Evolutionary conservation across 1,284 basidiomycete genomes (phyloP).

Genomic region (Tremellales sp.): DNA sequence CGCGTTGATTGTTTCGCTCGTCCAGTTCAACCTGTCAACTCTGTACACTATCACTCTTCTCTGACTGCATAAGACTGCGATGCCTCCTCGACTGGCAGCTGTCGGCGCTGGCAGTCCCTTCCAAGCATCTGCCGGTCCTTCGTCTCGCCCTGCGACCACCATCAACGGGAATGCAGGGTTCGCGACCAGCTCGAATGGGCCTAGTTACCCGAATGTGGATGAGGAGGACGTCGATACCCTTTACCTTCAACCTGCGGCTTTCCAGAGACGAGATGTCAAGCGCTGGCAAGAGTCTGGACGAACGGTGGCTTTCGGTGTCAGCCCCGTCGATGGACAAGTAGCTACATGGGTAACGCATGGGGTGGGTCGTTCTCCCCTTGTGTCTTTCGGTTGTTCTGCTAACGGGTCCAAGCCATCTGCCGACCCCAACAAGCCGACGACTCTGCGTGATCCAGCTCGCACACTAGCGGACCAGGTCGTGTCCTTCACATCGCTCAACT

Average conservation of each 20-base stretch:
- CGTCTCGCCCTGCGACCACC: background rate
- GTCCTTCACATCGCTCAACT: constrained; percentile 27
- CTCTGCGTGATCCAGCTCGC: constrained; percentile 9
- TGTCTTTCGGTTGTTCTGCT: constrained; percentile 1
- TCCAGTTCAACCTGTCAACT: no score
- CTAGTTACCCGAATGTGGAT: background rate
- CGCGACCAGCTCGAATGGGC: background rate
- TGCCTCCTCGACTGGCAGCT: background rate
- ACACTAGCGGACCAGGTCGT: constrained; percentile 28
- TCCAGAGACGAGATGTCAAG: constrained; percentile 17
- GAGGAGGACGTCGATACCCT: constrained; percentile 8
- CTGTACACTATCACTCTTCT: no score
- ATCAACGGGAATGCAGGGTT: background rate
- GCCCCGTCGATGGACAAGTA: constrained; percentile 34
- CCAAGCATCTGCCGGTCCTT: background rate
- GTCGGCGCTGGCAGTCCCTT: background rate
- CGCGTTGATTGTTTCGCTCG: no score
- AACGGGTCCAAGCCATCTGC: constrained; percentile 16
- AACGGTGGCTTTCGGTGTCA: constrained; percentile 22
- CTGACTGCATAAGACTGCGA: no score
- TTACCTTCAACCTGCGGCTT: constrained; percentile 33
- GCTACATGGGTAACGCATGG: constrained; percentile 29
- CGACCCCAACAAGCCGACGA: constrained; percentile 21
- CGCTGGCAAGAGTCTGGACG: constrained; percentile 36
- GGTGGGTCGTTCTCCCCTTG: constrained; percentile 17